These are phyloP conservation scores for Colletotrichum horii DNA, from an alignment of 2,329 filamentous ascomycete species.

Conservation along the genomic window DNA sequence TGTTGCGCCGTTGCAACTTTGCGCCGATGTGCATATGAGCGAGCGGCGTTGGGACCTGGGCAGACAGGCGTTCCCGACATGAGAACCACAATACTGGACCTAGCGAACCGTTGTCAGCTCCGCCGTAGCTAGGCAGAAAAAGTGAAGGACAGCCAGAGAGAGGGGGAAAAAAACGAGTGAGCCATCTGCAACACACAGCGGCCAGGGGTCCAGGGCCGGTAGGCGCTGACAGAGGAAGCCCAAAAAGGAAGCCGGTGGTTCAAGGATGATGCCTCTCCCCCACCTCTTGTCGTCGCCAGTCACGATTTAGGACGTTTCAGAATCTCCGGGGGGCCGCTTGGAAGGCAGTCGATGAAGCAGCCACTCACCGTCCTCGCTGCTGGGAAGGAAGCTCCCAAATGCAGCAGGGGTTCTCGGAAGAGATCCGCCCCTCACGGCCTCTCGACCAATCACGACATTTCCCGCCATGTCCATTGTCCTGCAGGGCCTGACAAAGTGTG, in stretches of 20 bases:
- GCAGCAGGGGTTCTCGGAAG: conserved; percentile 15
- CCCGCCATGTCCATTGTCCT: not conserved
- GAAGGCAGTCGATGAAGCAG: conserved; percentile 1
- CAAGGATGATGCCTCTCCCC: not conserved
- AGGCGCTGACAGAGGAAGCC: not conserved
- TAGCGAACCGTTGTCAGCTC: not conserved
- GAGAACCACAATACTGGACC: not conserved
- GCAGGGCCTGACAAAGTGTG: not conserved
- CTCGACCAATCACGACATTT: not conserved
- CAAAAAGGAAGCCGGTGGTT: conserved; percentile 10
- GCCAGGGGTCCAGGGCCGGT: not conserved
- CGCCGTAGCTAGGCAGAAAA: not conserved
- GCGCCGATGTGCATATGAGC: not conserved
- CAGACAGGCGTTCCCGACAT: not conserved
- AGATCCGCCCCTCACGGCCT: conserved; percentile 8
- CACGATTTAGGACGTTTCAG: conserved; percentile 22
- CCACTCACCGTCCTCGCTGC: conserved; percentile 1
- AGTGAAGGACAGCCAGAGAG: not conserved
- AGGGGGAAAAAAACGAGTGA: not conserved
- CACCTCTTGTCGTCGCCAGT: conserved; percentile 12
- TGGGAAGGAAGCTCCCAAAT: not conserved
- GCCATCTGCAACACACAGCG: conserved; percentile 7
- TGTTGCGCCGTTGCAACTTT: not conserved
- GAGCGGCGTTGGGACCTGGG: not conserved
- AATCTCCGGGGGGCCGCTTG: not conserved